Base-by-base conservation (phyloP, 495 filamentous ascomycete species). In the Oidiodendron maius region DNA sequence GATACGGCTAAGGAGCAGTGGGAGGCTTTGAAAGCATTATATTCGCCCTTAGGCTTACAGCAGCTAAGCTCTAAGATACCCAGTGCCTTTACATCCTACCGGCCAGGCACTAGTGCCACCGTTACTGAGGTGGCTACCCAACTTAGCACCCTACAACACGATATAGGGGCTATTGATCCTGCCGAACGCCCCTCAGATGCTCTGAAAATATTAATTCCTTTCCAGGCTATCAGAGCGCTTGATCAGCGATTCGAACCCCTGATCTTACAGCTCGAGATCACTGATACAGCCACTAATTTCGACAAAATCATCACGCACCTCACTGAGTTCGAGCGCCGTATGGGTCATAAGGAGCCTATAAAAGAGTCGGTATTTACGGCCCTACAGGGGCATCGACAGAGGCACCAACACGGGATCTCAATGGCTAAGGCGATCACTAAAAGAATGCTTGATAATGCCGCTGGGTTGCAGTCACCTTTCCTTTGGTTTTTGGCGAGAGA, bases 1-100 rank as follows among this genome's bases (percentile, higher is more conserved):
- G 15, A 9, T 4, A 44, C 43, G 1, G 43, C 43, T 25, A 46
- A 36, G 30, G 43, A 46, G 18, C 26, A 46, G 18, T 46, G 28
- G 36, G 36, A 39, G 8, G 18, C 9, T 10, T 17, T 39, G 18
- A 39, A 39, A 39, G 18, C 8, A 18, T 3, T 46, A 16, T 46
- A 46, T 36, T n/a, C 43, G 26, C 43, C 43, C 28, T 17, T 36
- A 5, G 43, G 43, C 1, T 2, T 18, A 35, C 26, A 35, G 28
- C 25, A 46, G 30, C 30, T 46, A 2, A 23, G 26, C 9, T 15
- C 43, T 9, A 46, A 46, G 16, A 15, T 46, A 13, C 25, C 21
- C n/a, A n/a, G n/a, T n/a, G 43, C 43, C 25, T 46, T 36, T 18
- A 46, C 26, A 15, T 16, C 3, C 3, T 46, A 46, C 37, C 34